phyloP scores from a whole-genome alignment of 2,329 filamentous ascomycete species.

The Aspergillus transmontanensis region DNA sequence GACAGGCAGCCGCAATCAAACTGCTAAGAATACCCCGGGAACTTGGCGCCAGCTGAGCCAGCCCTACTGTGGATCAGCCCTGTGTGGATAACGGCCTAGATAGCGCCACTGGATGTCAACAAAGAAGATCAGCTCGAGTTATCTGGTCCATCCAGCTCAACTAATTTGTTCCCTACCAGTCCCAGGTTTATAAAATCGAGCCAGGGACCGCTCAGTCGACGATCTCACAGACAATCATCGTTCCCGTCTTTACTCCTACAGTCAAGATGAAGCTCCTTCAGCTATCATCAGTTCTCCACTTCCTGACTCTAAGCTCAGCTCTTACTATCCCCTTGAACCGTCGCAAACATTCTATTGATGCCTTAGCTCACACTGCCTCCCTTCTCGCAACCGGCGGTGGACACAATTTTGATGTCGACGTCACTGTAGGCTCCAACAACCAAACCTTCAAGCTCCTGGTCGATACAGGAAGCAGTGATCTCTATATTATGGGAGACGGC shows the following conservation, averaged over 20 bases:
- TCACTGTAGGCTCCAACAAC: constrained; percentile 25
- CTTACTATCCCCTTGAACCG: not conserved
- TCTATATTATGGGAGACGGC: constrained; percentile 43
- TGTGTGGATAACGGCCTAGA: not conserved
- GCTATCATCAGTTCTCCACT: not conserved
- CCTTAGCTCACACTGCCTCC: not conserved
- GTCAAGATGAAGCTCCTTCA: not conserved
- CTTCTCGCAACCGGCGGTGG: constrained; percentile 20
- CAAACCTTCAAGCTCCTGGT: constrained; percentile 42
- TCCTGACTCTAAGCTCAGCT: not conserved
- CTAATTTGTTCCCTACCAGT: no score
- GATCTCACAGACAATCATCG: not conserved
- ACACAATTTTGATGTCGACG: constrained; percentile 22
- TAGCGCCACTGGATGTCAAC: no score
- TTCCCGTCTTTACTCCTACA: not conserved
- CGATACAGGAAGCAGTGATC: constrained; percentile 53
- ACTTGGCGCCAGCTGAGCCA: not conserved
- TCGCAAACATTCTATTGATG: not conserved
- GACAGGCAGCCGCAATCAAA: not conserved
- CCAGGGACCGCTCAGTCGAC: not conserved
- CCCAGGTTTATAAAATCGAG: no score
- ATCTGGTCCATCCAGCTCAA: no score
- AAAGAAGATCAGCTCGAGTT: no score
- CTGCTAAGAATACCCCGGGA: not conserved
- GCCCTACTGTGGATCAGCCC: not conserved